Conservation (phyloP, 2,329 filamentous ascomycete species). For the Didymella keratinophila region DNA sequence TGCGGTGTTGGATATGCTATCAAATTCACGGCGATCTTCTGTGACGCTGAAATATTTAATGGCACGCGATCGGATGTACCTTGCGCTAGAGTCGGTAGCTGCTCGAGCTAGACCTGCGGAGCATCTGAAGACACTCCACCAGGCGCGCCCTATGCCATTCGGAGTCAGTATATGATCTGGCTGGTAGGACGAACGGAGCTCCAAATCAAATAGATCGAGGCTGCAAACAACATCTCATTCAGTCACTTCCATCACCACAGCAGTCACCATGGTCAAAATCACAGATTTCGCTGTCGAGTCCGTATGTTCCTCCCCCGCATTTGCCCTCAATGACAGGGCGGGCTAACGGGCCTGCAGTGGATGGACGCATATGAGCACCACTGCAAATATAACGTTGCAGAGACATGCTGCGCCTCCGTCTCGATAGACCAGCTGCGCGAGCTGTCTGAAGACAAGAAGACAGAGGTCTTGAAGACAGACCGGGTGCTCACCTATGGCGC, state of each 20-base stretch:
- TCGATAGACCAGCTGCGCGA: slow-evolving; percentile 72
- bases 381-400: slow-evolving; percentile 73
- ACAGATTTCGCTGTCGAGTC: slow-evolving; percentile 75
- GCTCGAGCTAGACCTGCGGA: slow-evolving; percentile 4
- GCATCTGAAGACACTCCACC: slow-evolving; percentile 8
- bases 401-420: slow-evolving; percentile 79
- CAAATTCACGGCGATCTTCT: not conserved
- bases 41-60: not conserved
- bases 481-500: slow-evolving; percentile 74
- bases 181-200: slow-evolving; percentile 10
- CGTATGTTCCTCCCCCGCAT: slow-evolving; percentile 54
- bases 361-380: slow-evolving; percentile 63
- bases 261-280: slow-evolving; percentile 63
- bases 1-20: not conserved
- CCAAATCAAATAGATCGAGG: not conserved
- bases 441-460: slow-evolving; percentile 64
- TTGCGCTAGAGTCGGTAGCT: slow-evolving; percentile 8
- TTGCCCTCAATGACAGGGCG: slow-evolving; percentile 14
- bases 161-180: slow-evolving; percentile 7
- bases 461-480: slow-evolving; percentile 60
- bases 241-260: not conserved
- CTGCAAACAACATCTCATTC: not conserved
- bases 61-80: slow-evolving; percentile 8
- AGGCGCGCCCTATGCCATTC: slow-evolving; percentile 29
- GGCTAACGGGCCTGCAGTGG: slow-evolving; percentile 55